These are phyloP conservation scores for Solidago caesia DNA, from an alignment of 129 eudicot genomes.

Conservation along the genomic window DNA sequence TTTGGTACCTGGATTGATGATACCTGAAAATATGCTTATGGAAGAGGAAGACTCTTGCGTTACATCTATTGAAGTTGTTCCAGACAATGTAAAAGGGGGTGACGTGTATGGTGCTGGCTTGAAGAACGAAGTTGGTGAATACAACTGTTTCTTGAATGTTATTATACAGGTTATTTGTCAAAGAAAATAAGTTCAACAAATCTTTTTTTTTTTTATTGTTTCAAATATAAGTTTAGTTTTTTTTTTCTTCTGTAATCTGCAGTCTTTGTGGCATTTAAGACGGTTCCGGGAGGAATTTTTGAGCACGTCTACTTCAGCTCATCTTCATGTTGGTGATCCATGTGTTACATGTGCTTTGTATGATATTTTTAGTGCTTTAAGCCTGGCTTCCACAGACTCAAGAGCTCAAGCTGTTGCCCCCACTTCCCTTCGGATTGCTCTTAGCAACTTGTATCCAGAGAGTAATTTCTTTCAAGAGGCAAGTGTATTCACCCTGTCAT, in stretches of 20 bases:
- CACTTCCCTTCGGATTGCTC: conserved; percentile 78
- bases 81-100: conserved; percentile 36
- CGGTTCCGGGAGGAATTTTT: conserved; percentile 82
- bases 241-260: conserved; percentile 8
- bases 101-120: conserved; percentile 80
- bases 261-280: conserved; percentile 94
- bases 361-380: conserved; percentile 71
- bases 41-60: conserved; percentile 36
- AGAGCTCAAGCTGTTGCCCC: conserved; percentile 85
- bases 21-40: conserved; percentile 30
- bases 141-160: conserved; percentile 95
- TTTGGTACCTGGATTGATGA: conserved; percentile 27
- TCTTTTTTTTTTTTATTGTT: not conserved
- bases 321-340: conserved; percentile 92
- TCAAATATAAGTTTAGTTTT: not conserved
- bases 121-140: conserved; percentile 93
- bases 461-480: conserved; percentile 96
- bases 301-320: conserved; percentile 61
- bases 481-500: conserved; percentile 21
- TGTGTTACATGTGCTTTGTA: conserved; percentile 90
- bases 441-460: conserved; percentile 94
- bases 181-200: not conserved
- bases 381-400: conserved; percentile 49
- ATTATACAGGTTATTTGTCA: conserved; percentile 77
- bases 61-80: conserved; percentile 25